A percentile compares a stretch with the other conserved stretches of the same genome.
These are phyloP conservation scores for Plantago ovata DNA, from an alignment of 257 asterid species.

Conservation along the genomic window DNA sequence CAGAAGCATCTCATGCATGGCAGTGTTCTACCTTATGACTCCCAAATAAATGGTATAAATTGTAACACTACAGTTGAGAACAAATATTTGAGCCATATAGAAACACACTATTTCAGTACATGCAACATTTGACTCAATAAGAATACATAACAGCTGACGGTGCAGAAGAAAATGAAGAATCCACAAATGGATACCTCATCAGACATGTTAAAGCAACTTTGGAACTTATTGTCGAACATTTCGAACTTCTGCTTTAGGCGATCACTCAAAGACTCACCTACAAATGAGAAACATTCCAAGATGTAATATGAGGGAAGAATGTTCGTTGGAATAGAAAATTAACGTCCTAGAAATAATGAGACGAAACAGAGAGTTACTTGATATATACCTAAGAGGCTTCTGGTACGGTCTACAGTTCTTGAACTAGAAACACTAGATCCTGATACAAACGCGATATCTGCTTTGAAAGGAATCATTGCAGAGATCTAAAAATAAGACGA, in stretches of 20 bases:
- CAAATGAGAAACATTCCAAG: conserved; percentile 21
- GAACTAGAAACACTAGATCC: conserved; percentile 48
- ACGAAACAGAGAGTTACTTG: conserved; percentile 13
- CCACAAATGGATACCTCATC: conserved; percentile 52
- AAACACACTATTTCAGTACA: no score
- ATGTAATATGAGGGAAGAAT: conserved; percentile 18
- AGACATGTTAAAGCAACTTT: conserved; percentile 53
- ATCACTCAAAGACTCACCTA: conserved; percentile 65
- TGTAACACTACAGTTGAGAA: background rate
- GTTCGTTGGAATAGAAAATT: conserved; percentile 12
- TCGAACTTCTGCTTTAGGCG: conserved; percentile 63
- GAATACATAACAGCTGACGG: conserved; percentile 2
- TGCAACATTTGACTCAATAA: background rate
- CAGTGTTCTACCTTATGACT: conserved; percentile 7
- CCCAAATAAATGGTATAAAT: conserved; percentile 5
- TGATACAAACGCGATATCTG: conserved; percentile 73
- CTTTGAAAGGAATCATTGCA: conserved; percentile 69
- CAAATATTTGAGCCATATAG: conserved; percentile 1
- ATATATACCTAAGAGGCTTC: conserved; percentile 56
- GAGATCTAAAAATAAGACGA: conserved; percentile 49
- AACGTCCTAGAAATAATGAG: no score
- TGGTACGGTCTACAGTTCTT: conserved; percentile 51
- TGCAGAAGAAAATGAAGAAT: conserved; percentile 16
- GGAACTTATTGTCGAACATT: conserved; percentile 69
- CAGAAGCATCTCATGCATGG: conserved; percentile 14